phyloP scores from a whole-genome alignment of 208 protist species.

The Trypanosoma melophagium region DNA sequence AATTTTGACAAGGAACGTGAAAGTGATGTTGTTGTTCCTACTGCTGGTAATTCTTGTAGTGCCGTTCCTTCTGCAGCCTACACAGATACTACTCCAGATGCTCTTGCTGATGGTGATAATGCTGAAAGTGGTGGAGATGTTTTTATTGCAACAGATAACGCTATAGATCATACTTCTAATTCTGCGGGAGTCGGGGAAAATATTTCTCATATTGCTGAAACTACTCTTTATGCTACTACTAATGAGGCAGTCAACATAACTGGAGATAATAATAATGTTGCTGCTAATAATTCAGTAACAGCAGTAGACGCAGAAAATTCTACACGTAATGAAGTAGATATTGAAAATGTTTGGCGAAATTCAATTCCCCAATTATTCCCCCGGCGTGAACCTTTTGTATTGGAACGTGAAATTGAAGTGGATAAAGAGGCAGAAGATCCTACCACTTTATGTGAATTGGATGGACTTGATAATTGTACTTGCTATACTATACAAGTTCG shows the following conservation, averaged over 20 bases:
- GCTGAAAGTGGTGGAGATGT: neutral
- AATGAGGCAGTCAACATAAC: too few relatives aligned
- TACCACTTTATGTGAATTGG: slow-evolving; percentile 27
- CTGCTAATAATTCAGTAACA: neutral
- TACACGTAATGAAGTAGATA: neutral
- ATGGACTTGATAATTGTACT: slow-evolving; percentile 55
- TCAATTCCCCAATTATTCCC: neutral
- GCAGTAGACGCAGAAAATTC: neutral
- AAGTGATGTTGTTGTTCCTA: slow-evolving; percentile 8
- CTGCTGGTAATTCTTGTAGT: neutral
- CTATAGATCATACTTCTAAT: neutral
- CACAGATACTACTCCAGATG: neutral
- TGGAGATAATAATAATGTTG: too few relatives aligned
- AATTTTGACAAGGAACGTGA: slow-evolving; percentile 2
- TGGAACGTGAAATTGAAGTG: slow-evolving; percentile 22
- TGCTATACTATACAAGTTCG: slow-evolving; percentile 67
- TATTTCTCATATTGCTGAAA: neutral
- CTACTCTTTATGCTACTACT: neutral
- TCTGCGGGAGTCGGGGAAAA: neutral
- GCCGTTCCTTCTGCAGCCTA: neutral
- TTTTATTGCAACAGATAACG: neutral
- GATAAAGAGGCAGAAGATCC: slow-evolving; percentile 1
- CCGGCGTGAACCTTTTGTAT: neutral
- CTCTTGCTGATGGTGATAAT: neutral
- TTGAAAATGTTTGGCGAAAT: neutral